Percentiles rank a stretch among this genome's conserved stretches.
Conservation (phyloP, 2,329 filamentous ascomycete genomes). For the Dryadomyces quercivorus region DNA sequence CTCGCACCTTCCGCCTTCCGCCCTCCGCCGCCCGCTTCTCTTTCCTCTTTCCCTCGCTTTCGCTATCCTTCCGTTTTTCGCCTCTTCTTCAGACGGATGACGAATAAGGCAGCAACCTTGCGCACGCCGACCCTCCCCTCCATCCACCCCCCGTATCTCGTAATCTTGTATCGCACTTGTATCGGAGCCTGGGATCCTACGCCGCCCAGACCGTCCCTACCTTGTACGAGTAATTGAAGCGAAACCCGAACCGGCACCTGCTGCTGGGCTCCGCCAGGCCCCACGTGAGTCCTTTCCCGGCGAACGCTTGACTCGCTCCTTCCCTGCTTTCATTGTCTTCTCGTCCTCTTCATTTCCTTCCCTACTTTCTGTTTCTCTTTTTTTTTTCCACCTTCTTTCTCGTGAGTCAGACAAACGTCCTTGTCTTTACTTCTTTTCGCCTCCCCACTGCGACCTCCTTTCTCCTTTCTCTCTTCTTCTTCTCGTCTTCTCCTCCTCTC, state of each 20-base stretch:
- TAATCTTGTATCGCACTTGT: too few relatives aligned
- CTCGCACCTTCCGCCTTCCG: not conserved
- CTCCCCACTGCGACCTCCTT: not conserved
- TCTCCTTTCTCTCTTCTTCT: not conserved
- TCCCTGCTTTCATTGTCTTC: not conserved
- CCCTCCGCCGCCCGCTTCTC: not conserved
- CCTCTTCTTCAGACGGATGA: too few relatives aligned
- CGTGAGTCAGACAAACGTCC: not conserved
- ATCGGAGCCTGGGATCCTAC: not conserved
- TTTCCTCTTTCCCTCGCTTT: not conserved
- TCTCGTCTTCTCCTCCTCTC: not conserved
- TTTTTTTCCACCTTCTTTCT: not conserved
- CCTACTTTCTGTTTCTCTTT: not conserved
- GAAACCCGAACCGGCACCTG: slow-evolving; percentile 1
- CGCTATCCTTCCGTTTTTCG: not conserved
- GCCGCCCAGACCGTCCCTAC: not conserved
- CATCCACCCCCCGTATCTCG: not conserved
- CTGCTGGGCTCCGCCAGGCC: not conserved
- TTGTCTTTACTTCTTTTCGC: not conserved
- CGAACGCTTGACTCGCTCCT: not conserved
- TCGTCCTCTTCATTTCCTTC: not conserved
- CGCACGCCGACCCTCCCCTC: too few relatives aligned
- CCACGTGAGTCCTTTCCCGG: slow-evolving; percentile 4
- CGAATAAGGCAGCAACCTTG: too few relatives aligned
- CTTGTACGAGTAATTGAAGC: not conserved